Percentiles rank a stretch among this genome's conserved stretches.
These are phyloP conservation scores for Podaxis sp. DNA, from an alignment of 768 basidiomycete species.

Conservation along the genomic window DNA sequence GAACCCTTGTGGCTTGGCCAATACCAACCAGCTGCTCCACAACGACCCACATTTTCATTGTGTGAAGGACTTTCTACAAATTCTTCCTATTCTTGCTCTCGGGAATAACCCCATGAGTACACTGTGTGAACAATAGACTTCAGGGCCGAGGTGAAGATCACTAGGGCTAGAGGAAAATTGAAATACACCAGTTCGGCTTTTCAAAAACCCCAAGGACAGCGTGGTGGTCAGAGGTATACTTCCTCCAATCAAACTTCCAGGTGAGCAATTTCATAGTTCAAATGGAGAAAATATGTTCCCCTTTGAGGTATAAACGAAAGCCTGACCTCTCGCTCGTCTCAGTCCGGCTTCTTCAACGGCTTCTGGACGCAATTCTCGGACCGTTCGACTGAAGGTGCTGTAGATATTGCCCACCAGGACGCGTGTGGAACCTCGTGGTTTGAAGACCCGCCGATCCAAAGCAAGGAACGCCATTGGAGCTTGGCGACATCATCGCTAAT, in stretches of 20 bases:
- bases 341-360: not conserved
- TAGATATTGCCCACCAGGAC: not conserved
- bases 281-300: not conserved
- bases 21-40: too few species aligned
- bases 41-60: too few species aligned
- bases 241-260: not conserved
- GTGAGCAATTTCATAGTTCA: not conserved
- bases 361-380: not conserved
- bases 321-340: not conserved
- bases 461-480: constrained; percentile 2
- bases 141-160: too few species aligned
- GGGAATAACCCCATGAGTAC: too few species aligned
- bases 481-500: not conserved
- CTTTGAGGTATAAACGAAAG: not conserved
- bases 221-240: not conserved
- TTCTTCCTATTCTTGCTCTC: too few species aligned
- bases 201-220: not conserved
- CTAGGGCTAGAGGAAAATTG: too few species aligned
- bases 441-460: not conserved
- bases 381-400: not conserved
- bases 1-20: too few species aligned
- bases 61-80: too few species aligned
- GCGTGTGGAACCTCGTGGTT: not conserved
- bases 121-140: too few species aligned
- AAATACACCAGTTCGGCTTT: too few species aligned